These are phyloP conservation scores for Blepharisma undulans DNA, from an alignment of 169 alveolate genomes.

Conservation along the genomic window DNA sequence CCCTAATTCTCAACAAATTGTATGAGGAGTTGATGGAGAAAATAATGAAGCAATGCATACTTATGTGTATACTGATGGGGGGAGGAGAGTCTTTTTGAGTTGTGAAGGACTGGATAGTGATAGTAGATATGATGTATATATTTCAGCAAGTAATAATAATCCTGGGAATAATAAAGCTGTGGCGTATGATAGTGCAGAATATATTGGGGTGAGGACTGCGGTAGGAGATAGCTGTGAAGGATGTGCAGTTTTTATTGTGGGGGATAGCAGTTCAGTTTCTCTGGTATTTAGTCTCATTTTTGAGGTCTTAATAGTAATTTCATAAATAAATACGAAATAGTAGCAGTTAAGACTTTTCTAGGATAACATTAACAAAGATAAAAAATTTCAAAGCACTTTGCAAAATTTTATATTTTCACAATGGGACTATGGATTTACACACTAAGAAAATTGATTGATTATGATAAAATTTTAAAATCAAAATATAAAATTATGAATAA, in stretches of 20 bases:
- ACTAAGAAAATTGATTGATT: too few species aligned
- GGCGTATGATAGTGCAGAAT: not conserved
- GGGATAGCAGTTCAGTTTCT: not conserved
- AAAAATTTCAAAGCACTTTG: too few species aligned
- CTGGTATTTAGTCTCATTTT: not conserved
- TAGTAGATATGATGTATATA: not conserved
- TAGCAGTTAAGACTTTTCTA: too few species aligned
- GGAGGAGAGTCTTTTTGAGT: not conserved
- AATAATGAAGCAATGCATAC: not conserved
- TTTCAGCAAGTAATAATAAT: not conserved
- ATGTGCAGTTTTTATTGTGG: not conserved
- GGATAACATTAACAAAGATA: too few species aligned
- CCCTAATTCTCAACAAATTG: not conserved
- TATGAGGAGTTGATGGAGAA: not conserved
- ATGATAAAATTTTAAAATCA: too few species aligned
- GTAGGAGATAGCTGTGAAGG: not conserved
- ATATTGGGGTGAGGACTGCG: not conserved
- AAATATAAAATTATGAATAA: too few species aligned
- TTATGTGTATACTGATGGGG: not conserved
- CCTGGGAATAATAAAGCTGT: slow-evolving; percentile 2
- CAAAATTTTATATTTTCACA: too few species aligned
- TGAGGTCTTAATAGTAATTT: not conserved
- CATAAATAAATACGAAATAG: too few species aligned
- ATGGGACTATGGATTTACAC: too few species aligned
- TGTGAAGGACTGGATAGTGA: not conserved